Conservation (phyloP, 129 eudicot species). For the Daucus carota region DH1_v3.0 NC_030389.2:5369501-5370000, state of each 20-base stretch:
- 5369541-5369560: constrained; percentile 87
- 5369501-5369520: constrained; percentile 65
- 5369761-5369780: constrained; percentile 94
- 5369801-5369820: constrained; percentile 69
- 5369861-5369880: constrained; percentile 85
- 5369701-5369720: constrained; percentile 90
- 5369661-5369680: constrained; percentile 72
- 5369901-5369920: constrained; percentile 75
- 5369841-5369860: constrained; percentile 45
- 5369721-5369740: constrained; percentile 58
- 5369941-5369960: constrained; percentile 67
- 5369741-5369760: constrained; percentile 60
- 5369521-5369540: constrained; percentile 63
- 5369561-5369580: constrained; percentile 81
- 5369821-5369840: constrained; percentile 73
- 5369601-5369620: constrained; percentile 95
- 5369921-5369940: constrained; percentile 81
- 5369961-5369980: constrained; percentile 56
- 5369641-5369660: constrained; percentile 63
- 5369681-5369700: constrained; percentile 55
- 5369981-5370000: constrained; percentile 51
- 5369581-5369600: constrained; percentile 60
- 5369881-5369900: constrained; percentile 47
- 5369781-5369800: constrained; percentile 79
- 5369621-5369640: constrained; percentile 59